Evolutionary conservation across 495 filamentous ascomycete genomes (phyloP), one percentile per base, ranked within the genome.

Genomic region (Staphylotrichum tortipilum): DNA sequence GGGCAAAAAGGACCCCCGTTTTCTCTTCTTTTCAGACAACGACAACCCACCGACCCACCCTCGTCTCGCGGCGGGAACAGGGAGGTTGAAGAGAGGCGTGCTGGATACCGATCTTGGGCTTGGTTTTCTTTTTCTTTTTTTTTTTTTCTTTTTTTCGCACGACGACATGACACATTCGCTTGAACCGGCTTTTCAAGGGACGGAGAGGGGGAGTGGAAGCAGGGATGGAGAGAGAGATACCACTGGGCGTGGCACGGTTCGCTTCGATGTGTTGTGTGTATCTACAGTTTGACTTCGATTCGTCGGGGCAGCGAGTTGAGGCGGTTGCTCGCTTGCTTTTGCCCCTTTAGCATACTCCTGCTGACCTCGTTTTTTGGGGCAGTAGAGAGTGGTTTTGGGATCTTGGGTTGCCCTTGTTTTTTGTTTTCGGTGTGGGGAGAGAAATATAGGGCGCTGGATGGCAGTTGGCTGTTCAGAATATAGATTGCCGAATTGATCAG

Each of bases 111-210:
- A n/a, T n/a, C n/a, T 31, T 19, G 8, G 22, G 3, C 22, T 48
- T 19, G 26, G 26, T 21, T 39, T 31, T n/a, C n/a, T n/a, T n/a
- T n/a, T n/a, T n/a, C n/a, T n/a, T n/a, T n/a, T n/a, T n/a, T n/a
- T n/a, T n/a, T 7, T 21, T 22, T 48, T 39, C 5, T 7, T 12
- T 12, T 23, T 22, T 14, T 3, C 18, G 12, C 23, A 49, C 36
- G 46, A 49, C 36, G 37, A 40, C 35, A 49, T 41, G 37, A 49
- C 45, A 39, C 35, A 24, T 28, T 49, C 36, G 46, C 46, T 40
- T n/a, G 11, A 38, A 38, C 29, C 14, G 23, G 10, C 26, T 28
- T 28, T 28, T 28, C 10, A 5, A 10, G 26, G 26, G 26, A 10
- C 26, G 26, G 26, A 28, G 10, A 28, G 26, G 26, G n/a, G n/a